Base-by-base conservation (phyloP, 495 filamentous ascomycete species). In the Neurospora sp. region DNA sequence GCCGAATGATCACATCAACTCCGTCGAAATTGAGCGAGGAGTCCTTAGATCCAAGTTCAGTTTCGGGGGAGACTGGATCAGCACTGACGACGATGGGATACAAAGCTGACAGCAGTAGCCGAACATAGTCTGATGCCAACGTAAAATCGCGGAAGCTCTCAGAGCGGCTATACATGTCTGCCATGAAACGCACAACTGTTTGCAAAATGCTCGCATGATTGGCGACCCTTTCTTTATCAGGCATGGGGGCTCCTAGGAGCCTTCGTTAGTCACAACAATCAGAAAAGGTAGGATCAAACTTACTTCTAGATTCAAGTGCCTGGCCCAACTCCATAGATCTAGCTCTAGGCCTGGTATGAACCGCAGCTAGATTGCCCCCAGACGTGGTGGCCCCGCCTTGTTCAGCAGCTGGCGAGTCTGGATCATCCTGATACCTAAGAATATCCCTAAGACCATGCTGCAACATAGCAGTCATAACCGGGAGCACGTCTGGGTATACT, bases 51-150 rank as follows among this genome's bases (percentile, higher is more conserved):
- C 92, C 89, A 23, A 98, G 83, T 79, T 99, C 96, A 14, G 88
- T 92, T 76, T 95, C 91, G 5, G 96, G 89, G 73, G 87, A 91
- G 49, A 97, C 90, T 66, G 90, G 85, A 80, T 97, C 93, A 16
- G 93, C 89, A 78, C 92, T 94, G 41, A 96, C 93, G 75, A 97
- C 86, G 49, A 94, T 87, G 18, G 96, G 94, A 77, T 93, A 99
- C 5, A 99, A 84, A 46, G 92, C 89, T 31, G 87, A 88, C 37
- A 97, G 86, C 14, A 98, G 83, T 39, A 92, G 86, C 76, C 94
- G 90, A 0, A 93, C 83, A 79, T 97, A 98, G 42, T 89, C 90
- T 1, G 93, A 94, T 5, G 86, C 86, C 3, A 89, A 77, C 1
- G 93, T 90, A 82, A 95, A 97, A 62, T 97, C 93, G 71, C 91